Base-by-base conservation (phyloP, 192 early-diverging fungal species). In the Phycomyces blakesleeanus region DNA sequence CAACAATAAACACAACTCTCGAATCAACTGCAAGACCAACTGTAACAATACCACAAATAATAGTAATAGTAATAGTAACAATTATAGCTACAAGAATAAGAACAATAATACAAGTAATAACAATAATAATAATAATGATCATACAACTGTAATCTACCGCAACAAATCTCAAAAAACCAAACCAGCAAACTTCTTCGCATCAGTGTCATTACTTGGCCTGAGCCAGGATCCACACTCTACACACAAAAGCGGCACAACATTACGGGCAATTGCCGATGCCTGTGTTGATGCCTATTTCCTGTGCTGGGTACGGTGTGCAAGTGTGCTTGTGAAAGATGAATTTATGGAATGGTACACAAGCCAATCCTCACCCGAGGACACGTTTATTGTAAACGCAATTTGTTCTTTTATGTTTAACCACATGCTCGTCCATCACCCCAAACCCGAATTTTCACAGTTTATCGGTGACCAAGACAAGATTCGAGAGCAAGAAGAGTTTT, bases 321-420 rank as follows among this genome's bases (percentile, higher is more conserved):
- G 68, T 3, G 65, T 75, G 8, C 27, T 75, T 6, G 29, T 63
- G 38, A 57, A 58, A 44, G 57, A 69, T 21, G 63, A 75, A 57
- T 75, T 75, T 53, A 66, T 70, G 51, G 37, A 27, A n/a, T 75
- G 73, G 73, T 75, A 75, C 47, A 37, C 57, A 12, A 37, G 34
- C 4, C 59, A 69, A 34, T 14, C 51, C 8, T 12, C 47, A 10
- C 68, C 73, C 1, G 16, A 39, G 5, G 59, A 75, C 38, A 58
- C 62, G 15, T 54, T 75, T 29, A 57, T 75, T 39, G 73, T 75
- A 25, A 75, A 75, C 50, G 73, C 73, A 26, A 70, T 75, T 34
- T 64, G 62, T 60, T 49, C 44, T 24, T 63, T 55, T 40, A 54
- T 50, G 10, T 68, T 69, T 42, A 42, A 50, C 15, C 73, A 75